Percentiles rank a stretch among this genome's conserved stretches.
Evolutionary conservation across 192 early-diverging fungal genomes (phyloP).

Genomic region (Entomortierella chlamydospora): DNA sequence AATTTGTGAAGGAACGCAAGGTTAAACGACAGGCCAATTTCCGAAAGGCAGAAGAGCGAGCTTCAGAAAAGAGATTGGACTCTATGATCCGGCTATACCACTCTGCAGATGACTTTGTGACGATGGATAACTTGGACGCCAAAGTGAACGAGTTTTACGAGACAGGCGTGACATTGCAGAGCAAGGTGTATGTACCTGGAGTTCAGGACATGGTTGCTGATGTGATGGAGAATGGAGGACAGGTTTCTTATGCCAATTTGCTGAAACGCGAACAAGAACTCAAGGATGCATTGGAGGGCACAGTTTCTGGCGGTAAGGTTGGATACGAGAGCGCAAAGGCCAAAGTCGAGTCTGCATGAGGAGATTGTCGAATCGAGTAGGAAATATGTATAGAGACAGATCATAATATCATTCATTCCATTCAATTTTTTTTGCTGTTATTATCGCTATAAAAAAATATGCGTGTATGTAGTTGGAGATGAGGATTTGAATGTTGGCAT

Average conservation of each 20-base stretch:
- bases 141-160: constrained; percentile 53
- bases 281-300: constrained; percentile 48
- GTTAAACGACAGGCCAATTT: constrained; percentile 31
- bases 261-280: constrained; percentile 50
- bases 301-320: constrained; percentile 46
- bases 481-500: too few species aligned
- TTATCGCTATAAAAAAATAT: too few species aligned
- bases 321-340: constrained; percentile 37
- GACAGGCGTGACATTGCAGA: constrained; percentile 42
- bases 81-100: constrained; percentile 52
- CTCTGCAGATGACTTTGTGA: constrained; percentile 45
- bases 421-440: too few species aligned
- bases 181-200: constrained; percentile 24
- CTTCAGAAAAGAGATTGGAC: constrained; percentile 40
- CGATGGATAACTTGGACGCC: constrained; percentile 52
- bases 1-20: constrained; percentile 43
- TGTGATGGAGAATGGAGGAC: constrained; percentile 48
- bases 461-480: too few species aligned
- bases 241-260: constrained; percentile 30
- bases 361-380: too few species aligned
- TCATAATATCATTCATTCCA: too few species aligned
- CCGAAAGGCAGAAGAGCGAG: constrained; percentile 18
- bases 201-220: constrained; percentile 41
- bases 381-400: too few species aligned
- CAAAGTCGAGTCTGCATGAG: constrained; percentile 31